phyloP scores from a whole-genome alignment of 2,329 filamentous ascomycete species.

The Fusarium sp. region DNA sequence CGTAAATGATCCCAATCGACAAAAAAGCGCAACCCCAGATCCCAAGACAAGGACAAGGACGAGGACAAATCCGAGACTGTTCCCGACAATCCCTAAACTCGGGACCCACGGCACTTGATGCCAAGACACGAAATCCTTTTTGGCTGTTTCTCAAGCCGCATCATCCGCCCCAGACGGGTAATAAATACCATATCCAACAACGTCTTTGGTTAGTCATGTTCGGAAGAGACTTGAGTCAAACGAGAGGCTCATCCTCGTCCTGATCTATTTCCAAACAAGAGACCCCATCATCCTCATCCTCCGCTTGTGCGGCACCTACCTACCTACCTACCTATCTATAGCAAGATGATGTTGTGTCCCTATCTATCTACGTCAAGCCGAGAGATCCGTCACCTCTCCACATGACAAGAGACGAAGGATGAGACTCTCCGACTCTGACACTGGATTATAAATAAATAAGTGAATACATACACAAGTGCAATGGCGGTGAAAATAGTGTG shows the following conservation, averaged over 20 bases:
- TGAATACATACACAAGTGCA: not conserved
- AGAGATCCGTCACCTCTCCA: conserved; percentile 11
- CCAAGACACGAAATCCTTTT: conserved; percentile 36
- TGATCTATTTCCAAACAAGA: conserved; percentile 27
- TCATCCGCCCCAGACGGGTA: conserved; percentile 34
- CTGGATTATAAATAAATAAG: not conserved
- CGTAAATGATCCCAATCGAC: not conserved
- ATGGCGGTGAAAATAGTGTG: conserved; percentile 20
- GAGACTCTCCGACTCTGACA: not conserved
- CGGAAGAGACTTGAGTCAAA: not conserved
- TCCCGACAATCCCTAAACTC: conserved; percentile 31
- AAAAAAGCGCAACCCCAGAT: conserved; percentile 16
- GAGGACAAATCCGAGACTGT: conserved; percentile 26
- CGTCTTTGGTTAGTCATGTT: conserved; percentile 2
- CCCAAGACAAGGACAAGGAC: too few species aligned
- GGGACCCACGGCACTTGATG: conserved; percentile 47
- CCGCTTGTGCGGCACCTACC: conserved; percentile 12
- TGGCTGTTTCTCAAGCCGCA: conserved; percentile 41
- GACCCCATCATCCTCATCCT: conserved; percentile 18
- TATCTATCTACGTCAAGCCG: conserved; percentile 3
- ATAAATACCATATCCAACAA: not conserved
- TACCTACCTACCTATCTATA: too few species aligned
- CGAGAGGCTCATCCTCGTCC: conserved; percentile 12
- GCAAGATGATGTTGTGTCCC: not conserved
- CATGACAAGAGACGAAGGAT: not conserved